Evolutionary conservation across 305 asterid genomes (phyloP).

Genomic region (Fraxinus greggii): DNA sequence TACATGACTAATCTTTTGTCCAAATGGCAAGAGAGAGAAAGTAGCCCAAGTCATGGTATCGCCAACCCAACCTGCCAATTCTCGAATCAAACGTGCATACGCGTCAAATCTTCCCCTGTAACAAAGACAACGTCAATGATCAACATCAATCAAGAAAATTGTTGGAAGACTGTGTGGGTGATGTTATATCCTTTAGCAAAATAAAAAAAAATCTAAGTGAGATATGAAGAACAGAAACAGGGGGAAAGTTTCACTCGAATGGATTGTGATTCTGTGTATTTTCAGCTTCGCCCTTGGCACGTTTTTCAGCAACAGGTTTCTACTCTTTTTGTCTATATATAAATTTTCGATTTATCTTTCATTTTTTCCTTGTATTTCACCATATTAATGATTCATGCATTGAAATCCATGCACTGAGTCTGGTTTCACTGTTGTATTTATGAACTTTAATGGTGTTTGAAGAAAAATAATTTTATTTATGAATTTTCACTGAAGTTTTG

Average conservation of each 20-base stretch:
- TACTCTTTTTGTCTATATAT: neutral
- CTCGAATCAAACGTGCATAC: neutral
- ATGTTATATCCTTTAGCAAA: neutral
- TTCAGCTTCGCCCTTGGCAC: slow-evolving; percentile 61
- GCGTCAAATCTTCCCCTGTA: neutral
- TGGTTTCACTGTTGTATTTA: neutral
- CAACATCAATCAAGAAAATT: neutral
- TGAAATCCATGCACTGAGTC: slow-evolving; percentile 4
- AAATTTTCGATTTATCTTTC: neutral
- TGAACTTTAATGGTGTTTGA: neutral
- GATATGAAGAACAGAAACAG: slow-evolving; percentile 45
- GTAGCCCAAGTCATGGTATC: neutral
- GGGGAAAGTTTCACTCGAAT: slow-evolving; percentile 43
- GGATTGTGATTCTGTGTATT: slow-evolving; percentile 52
- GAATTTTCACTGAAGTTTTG: neutral
- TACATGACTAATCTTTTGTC: neutral
- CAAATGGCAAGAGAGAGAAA: neutral
- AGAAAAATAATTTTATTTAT: neutral
- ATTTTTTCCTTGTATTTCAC: neutral
- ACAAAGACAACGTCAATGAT: neutral
- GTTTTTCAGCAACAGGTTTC: slow-evolving; percentile 54
- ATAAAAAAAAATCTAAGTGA: neutral
- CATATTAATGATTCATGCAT: slow-evolving; percentile 9
- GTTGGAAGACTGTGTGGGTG: neutral
- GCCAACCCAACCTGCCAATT: neutral